Conservation (phyloP, 257 asterid genomes). For the Solanum peruvianum region DNA sequence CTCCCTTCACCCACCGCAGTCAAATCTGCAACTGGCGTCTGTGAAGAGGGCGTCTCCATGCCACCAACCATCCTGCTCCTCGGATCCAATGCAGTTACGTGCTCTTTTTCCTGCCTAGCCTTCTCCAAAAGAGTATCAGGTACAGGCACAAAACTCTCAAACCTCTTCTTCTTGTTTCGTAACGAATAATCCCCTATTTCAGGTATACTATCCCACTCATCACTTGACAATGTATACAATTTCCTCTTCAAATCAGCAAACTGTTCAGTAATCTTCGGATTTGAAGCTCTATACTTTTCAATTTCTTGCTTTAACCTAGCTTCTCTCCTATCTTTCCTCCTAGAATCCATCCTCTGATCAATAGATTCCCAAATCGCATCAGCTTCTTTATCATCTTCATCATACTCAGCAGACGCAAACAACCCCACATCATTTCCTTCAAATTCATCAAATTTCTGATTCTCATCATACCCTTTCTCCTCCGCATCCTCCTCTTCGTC, state of each 20-base stretch:
- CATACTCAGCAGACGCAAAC: conserved; percentile 91
- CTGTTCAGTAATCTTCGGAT: conserved; percentile 85
- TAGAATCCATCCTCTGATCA: conserved; percentile 78
- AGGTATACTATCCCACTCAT: conserved; percentile 88
- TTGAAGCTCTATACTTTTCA: conserved; percentile 79
- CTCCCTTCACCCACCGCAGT: conserved; percentile 97
- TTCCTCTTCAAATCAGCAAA: conserved; percentile 90
- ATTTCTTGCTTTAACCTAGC: conserved; percentile 88
- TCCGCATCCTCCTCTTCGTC: conserved; percentile 66
- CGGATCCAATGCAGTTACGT: conserved; percentile 82
- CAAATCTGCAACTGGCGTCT: conserved; percentile 86
- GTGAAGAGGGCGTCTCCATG: conserved; percentile 81
- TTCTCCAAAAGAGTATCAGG: conserved; percentile 85
- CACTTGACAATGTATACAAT: conserved; percentile 39
- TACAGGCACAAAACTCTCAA: conserved; percentile 85
- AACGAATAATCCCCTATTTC: conserved; percentile 78
- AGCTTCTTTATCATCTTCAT: conserved; percentile 88
- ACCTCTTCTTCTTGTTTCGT: conserved; percentile 81
- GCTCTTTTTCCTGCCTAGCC: conserved; percentile 92
- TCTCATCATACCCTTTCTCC: conserved; percentile 86
- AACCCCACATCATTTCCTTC: conserved; percentile 88
- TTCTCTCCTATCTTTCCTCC: conserved; percentile 88
- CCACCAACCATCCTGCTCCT: conserved; percentile 79
- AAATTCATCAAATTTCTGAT: conserved; percentile 85
- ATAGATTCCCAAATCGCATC: conserved; percentile 82